Conservation (phyloP, 2,329 filamentous ascomycete genomes). For the Verticillium nonalfalfae region DNA sequence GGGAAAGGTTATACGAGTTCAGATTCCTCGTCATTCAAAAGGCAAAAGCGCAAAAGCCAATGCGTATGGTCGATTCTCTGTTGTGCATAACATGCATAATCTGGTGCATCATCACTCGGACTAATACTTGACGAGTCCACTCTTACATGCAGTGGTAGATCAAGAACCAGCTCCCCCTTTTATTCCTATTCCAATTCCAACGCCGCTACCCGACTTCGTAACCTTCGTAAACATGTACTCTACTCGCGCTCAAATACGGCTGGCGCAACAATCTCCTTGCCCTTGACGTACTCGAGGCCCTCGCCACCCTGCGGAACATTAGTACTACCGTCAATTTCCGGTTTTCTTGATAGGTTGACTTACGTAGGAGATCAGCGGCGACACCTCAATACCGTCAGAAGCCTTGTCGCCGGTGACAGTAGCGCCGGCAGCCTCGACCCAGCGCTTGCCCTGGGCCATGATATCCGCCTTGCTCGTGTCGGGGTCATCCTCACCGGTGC, state of each 20-base stretch:
- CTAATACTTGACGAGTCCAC: no score
- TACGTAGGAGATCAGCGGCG: slow-evolving; percentile 92
- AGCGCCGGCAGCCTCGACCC: slow-evolving; percentile 74
- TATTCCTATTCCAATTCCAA: neutral
- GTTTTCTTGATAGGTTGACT: slow-evolving; percentile 34
- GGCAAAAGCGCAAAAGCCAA: no score
- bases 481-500: slow-evolving; percentile 86
- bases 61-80: no score
- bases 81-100: no score
- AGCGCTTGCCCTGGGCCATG: slow-evolving; percentile 81
- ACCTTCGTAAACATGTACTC: neutral
- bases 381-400: slow-evolving; percentile 75
- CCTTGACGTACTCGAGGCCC: slow-evolving; percentile 50
- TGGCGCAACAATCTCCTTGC: slow-evolving; percentile 45
- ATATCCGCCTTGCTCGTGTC: slow-evolving; percentile 91
- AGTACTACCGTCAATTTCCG: slow-evolving; percentile 5
- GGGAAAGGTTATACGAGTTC: neutral
- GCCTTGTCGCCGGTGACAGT: slow-evolving; percentile 59
- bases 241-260: slow-evolving; percentile 43
- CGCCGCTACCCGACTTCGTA: neutral
- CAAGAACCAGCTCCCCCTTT: no score
- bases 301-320: slow-evolving; percentile 47
- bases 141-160: no score
- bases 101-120: no score
- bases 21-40: no score